Evolutionary conservation across 1,139 yeast genomes (phyloP), one percentile per base, ranked within the genome.

Genomic region (Geotrichum phurueaensis): DNA sequence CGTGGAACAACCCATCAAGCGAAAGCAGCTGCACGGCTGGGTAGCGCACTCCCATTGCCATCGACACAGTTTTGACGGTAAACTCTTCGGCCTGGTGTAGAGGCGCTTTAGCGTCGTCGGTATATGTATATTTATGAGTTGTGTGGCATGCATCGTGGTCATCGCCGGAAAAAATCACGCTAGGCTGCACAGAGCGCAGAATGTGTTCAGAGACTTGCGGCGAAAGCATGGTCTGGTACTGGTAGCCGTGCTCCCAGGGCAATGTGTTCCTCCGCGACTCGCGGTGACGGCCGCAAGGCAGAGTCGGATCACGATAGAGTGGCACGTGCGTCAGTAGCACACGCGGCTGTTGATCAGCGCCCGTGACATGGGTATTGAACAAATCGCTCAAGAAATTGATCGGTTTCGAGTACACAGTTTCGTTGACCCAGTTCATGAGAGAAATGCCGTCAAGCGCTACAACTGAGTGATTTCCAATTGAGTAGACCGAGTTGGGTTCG

Each of bases 91-190:
- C 51, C 39, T 47, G 49, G 12, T 25, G 48, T 20, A 68, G 65
- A 15, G 69, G 70, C 1, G 74, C 73, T 13, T 23, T 49, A 10
- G 51, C 22, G 13, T 33, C 53, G 3, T 20, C 18, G 12, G 43
- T 27, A 13, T 54, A 53, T 3, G 61, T 55, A 58, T 80, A 84
- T 1, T 79, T 73, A 68, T 91, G 97, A 12, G 76, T 73, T 18
- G 87, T 82, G 65, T 87, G 91, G 73, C 99, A 94, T 66, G 90
- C 92, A 72, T 94, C 99, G 74, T 94, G 99, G 71, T 94, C 99
- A 71, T 94, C 99, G 0, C 99, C 99, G 3, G 96, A 85, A 70
- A 91, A 89, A 0, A 89, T 79, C 6, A 87, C 75, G 20, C 76
- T 76, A 0, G 99, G 99, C 58, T 80, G 76, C 0, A 90, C 71